Conservation (phyloP, 2,329 filamentous ascomycete species). For the Pestalotiopsis sp. region DNA sequence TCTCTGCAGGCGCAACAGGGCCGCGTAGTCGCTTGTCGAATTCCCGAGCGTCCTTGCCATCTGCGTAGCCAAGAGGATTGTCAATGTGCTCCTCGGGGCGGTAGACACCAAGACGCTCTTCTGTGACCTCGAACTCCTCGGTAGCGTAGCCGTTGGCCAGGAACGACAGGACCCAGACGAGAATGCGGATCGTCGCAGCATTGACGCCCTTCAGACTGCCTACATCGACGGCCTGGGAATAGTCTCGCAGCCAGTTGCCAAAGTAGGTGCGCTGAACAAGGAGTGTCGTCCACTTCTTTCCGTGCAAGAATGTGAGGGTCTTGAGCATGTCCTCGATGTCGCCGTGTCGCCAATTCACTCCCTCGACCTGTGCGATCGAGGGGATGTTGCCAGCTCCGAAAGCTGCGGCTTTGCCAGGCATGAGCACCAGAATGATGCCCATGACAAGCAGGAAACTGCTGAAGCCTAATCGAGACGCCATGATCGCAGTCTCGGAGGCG, state of each 20-base stretch:
- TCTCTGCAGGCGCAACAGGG: conserved; percentile 72
- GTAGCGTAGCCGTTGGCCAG: conserved; percentile 85
- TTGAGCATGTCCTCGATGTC: conserved; percentile 84
- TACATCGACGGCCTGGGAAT: conserved; percentile 82
- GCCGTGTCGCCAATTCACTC: conserved; percentile 71
- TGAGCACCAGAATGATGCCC: conserved; percentile 55
- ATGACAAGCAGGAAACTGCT: conserved; percentile 55
- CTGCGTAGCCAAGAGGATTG: conserved; percentile 84
- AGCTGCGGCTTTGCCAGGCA: conserved; percentile 59
- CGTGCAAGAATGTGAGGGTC: conserved; percentile 74
- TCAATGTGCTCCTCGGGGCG: conserved; percentile 75
- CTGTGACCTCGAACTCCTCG: conserved; percentile 81
- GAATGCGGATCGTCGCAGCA: conserved; percentile 74
- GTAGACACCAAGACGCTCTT: conserved; percentile 79
- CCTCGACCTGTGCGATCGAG: conserved; percentile 64
- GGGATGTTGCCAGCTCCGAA: conserved; percentile 75
- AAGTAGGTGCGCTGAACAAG: conserved; percentile 80
- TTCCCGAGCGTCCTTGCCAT: conserved; percentile 81
- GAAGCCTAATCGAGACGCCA: conserved; percentile 52
- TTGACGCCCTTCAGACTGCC: conserved; percentile 79
- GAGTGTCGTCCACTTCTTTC: conserved; percentile 84
- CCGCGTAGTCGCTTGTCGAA: conserved; percentile 81
- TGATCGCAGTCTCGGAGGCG: conserved; percentile 26
- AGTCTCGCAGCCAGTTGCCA: conserved; percentile 86
- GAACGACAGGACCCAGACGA: conserved; percentile 83